phyloP scores from a whole-genome alignment of 371 early-diverging fungal genomes.

The Lichtheimia ramosa region DNA sequence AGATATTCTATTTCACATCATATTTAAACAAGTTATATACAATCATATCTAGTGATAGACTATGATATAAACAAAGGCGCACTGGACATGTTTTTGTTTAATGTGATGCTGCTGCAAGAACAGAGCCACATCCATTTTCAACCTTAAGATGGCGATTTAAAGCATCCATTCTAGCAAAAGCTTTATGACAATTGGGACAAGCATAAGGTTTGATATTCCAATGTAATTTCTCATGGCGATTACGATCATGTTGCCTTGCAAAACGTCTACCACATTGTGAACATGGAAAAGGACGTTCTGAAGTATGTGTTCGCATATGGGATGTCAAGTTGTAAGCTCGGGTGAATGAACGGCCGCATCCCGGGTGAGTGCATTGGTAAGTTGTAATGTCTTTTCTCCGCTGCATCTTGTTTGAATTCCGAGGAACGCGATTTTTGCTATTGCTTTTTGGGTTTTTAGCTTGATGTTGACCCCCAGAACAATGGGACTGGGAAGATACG shows the following conservation, averaged over 20 bases:
- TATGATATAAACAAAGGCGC: too few species aligned
- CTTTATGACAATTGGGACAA: constrained; percentile 53
- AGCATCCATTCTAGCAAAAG: constrained; percentile 69
- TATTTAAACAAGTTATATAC: too few species aligned
- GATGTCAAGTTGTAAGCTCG: constrained; percentile 69
- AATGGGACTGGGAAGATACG: too few species aligned
- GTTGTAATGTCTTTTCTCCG: not conserved
- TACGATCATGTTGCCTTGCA: constrained; percentile 61
- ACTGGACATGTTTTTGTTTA: too few species aligned
- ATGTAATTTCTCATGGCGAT: constrained; percentile 60
- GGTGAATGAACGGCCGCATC: constrained; percentile 69
- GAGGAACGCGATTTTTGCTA: too few species aligned
- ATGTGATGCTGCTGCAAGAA: not conserved
- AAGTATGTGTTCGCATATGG: constrained; percentile 69
- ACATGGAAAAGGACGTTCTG: constrained; percentile 40
- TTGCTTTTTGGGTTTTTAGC: too few species aligned
- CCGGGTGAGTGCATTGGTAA: constrained; percentile 33
- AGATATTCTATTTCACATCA: too few species aligned
- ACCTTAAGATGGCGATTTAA: constrained; percentile 70
- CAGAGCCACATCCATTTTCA: constrained; percentile 54
- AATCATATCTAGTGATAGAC: too few species aligned
- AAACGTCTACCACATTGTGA: constrained; percentile 50
- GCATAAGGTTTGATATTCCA: constrained; percentile 55
- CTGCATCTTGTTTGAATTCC: not conserved
- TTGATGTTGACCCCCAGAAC: too few species aligned